Evolutionary conservation across 305 asterid genomes (phyloP), one percentile per base, ranked within the genome.

Genomic region (Fraxinus paxiana): DNA sequence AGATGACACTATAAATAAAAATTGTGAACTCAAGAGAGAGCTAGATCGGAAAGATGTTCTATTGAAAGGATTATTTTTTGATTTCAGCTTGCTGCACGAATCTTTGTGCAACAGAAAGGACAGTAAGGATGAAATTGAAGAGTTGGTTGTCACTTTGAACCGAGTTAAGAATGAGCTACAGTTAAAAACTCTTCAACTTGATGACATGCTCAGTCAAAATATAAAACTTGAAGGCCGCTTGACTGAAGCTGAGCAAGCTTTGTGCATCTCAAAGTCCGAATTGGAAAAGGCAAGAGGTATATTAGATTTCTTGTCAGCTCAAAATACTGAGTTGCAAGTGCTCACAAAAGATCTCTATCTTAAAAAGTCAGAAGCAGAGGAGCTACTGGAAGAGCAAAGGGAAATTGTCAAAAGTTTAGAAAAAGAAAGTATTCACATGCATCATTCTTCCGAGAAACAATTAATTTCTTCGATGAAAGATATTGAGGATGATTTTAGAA

Each of bases 1-100:
- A 65, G 84, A 83, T 86, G 88, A 85, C 81, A 78, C 80, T 79
- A 83, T 24, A 72, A 41, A 65, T 61, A 87, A 89, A 79, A 91
- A 81, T 69, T 78, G 84, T 69, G 82, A 87, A 80, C 96, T 93
- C 78, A 82, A 85, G 87, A 87, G 84, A 85, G 96, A 92, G 92
- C 85, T 94, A 73, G 85, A 91, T 79, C 87, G 88, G 22, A 94
- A 92, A 86, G 88, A 89, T 71, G 87, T 76, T 88, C 37, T 93
- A 78, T 81, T 94, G 89, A 87, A 92, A 83, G 98, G 98, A 82
- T 87, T 94, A 80, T 96, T 90, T 78, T 93, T 91, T 83, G 98
- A 94, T 87, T 89, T 93, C 84, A 91, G 93, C 86, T 88, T 93
- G 90, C 89, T 94, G 86, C 98, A 94, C 87, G 98, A 94, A 85